Evolutionary conservation across 148 eudicot genomes (phyloP), one percentile per base, ranked within the genome.

Genomic region (Vaccinium darrowii): DNA sequence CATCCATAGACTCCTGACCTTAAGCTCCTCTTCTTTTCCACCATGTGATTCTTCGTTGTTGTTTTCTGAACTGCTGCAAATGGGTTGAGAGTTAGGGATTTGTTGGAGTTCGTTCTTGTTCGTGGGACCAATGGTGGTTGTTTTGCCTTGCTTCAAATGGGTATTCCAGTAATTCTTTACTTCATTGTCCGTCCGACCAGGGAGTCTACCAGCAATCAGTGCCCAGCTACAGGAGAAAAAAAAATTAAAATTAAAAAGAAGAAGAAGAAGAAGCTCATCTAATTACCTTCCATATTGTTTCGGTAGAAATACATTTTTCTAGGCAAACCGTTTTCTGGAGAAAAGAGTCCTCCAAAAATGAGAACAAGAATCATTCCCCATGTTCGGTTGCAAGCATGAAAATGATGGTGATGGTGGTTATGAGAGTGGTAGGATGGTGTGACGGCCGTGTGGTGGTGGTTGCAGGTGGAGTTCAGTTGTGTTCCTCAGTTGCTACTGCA

Each of bases 111-210:
- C 43, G 1, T 69, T 53, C 19, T 80, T 71, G 49, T 19, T 71
- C 7, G 33, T 43, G 83, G 56, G 8, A 39, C 23, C 6, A 19
- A 30, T 25, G 27, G 73, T 14, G 49, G 76, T 52, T 10, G 67
- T 47, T 84, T 79, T 82, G 77, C 23, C 21, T 82, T 18, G 76
- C 0, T 56, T 71, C 78, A 85, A 54, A 80, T 85, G 87, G 76
- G 87, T 85, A 79, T 85, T 85, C 87, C 87, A 85, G 56, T 85
- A 80, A 73, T 85, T 85, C 84, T 85, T 85, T 50, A 85, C 87
- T 73, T 85, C 87, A 47, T 85, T 85, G 69, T 85, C 87, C 36
- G 84, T 82, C 51, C 84, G 60, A 9, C 84, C 84, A 0, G 84
- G 84, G 49, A 82, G 84, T 30, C 84, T 60, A 82, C 84, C 84